These are phyloP conservation scores for Meyerozyma carpophila DNA, from an alignment of 1,139 yeast genomes.

Conservation along the genomic window DNA sequence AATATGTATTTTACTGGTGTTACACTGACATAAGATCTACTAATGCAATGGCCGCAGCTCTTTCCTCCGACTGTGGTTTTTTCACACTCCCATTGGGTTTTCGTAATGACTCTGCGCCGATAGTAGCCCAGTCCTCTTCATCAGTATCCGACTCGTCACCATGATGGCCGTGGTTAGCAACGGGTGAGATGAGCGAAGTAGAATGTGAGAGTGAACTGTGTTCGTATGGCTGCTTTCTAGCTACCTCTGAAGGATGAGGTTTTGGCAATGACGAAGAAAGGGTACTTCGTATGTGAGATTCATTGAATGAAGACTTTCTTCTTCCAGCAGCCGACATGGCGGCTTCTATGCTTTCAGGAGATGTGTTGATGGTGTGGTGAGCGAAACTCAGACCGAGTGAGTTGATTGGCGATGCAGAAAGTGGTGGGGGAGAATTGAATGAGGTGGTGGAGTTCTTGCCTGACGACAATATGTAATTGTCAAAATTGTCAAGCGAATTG, in stretches of 20 bases:
- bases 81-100: conserved; percentile 11
- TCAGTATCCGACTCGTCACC: conserved; percentile 53
- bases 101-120: conserved; percentile 67
- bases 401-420: conserved; percentile 19
- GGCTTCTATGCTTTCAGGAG: conserved; percentile 15
- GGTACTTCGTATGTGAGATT: conserved; percentile 38
- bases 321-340: conserved; percentile 18
- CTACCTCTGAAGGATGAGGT: conserved; percentile 5
- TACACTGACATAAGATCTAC: conserved; percentile 48
- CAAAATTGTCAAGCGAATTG: conserved; percentile 40
- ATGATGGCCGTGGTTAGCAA: conserved; percentile 7
- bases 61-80: conserved; percentile 25
- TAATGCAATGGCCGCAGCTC: conserved; percentile 57
- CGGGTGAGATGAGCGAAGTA: conserved; percentile 5
- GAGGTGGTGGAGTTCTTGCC: conserved; percentile 35
- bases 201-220: conserved; percentile 8
- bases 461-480: conserved; percentile 37
- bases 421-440: conserved; percentile 34
- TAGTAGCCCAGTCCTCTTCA: conserved; percentile 92
- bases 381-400: conserved; percentile 19
- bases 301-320: conserved; percentile 42
- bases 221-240: conserved; percentile 9
- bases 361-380: conserved; percentile 9
- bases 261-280: conserved; percentile 27
- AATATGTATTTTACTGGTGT: not conserved